These are phyloP conservation scores for Magnaporthiopsis poae DNA, from an alignment of 2,329 filamentous ascomycete genomes.

Conservation along the genomic window DNA sequence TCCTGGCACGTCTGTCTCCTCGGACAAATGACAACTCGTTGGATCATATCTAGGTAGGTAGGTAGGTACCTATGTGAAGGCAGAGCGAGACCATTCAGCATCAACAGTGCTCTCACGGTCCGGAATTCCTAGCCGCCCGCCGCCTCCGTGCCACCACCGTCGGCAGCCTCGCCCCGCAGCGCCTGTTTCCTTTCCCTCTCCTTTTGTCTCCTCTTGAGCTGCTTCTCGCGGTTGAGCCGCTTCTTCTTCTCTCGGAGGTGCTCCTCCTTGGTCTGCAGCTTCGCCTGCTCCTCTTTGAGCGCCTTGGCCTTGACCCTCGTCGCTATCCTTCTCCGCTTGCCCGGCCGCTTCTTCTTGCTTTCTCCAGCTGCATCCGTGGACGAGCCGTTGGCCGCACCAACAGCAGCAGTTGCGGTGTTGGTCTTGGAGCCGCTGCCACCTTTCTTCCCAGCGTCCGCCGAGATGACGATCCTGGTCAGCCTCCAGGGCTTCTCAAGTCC, in stretches of 20 bases:
- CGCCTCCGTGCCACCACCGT: not conserved
- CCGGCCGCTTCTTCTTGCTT: slow-evolving; percentile 36
- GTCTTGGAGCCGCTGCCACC: not conserved
- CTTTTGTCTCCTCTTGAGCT: slow-evolving; percentile 48
- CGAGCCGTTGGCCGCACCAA: not conserved
- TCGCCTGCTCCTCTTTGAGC: slow-evolving; percentile 31
- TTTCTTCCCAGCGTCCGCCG: slow-evolving; percentile 13
- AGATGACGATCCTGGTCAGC: slow-evolving; percentile 35
- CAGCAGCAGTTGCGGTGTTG: not conserved
- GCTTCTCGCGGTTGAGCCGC: slow-evolving; percentile 49
- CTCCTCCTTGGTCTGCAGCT: slow-evolving; percentile 42
- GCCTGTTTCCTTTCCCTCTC: slow-evolving; percentile 42
- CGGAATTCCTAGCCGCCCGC: not conserved
- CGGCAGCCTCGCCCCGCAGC: slow-evolving; percentile 3
- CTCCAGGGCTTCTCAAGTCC: slow-evolving; percentile 53
- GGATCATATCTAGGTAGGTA: too few species aligned
- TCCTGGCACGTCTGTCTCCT: too few species aligned
- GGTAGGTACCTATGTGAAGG: too few species aligned
- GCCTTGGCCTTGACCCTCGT: slow-evolving; percentile 35
- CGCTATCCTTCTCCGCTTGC: slow-evolving; percentile 50
- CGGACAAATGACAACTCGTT: too few species aligned
- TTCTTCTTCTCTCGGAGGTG: slow-evolving; percentile 52
- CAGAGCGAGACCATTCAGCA: too few species aligned
- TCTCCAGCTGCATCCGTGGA: slow-evolving; percentile 8
- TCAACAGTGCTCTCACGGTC: too few species aligned